These are phyloP conservation scores for Cercospora citrullina DNA, from an alignment of 2,329 filamentous ascomycete genomes.

Conservation along the genomic window DNA sequence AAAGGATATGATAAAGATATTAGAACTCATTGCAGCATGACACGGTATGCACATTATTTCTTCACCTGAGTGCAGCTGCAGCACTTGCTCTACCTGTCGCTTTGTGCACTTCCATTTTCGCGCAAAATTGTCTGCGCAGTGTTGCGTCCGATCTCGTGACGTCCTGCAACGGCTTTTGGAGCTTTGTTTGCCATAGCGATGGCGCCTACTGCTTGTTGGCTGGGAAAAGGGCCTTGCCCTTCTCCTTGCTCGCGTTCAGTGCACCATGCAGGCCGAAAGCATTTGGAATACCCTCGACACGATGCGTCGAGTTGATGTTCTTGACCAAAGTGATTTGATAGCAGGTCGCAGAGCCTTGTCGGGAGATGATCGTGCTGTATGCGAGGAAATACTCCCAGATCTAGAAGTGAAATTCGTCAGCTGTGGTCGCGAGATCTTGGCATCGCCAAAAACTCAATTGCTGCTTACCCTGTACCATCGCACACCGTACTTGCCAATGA, in stretches of 20 bases:
- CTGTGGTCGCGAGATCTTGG: conserved; percentile 8
- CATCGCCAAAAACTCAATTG: neutral
- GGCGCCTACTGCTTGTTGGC: conserved; percentile 1
- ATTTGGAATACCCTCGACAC: conserved; percentile 69
- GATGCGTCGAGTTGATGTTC: conserved; percentile 85
- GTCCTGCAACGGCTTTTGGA: neutral
- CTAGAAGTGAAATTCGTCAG: conserved; percentile 41
- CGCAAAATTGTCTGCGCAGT: neutral
- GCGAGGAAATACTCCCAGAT: conserved; percentile 93
- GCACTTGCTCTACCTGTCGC: neutral
- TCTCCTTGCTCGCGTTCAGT: conserved; percentile 52
- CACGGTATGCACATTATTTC: conserved; percentile 1
- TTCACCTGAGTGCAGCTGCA: neutral
- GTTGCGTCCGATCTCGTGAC: neutral
- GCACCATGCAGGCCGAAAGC: conserved; percentile 71
- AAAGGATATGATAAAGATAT: neutral
- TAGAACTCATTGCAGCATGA: neutral
- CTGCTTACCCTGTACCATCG: conserved; percentile 86
- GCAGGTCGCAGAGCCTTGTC: conserved; percentile 81
- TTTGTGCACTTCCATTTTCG: neutral
- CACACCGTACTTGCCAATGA: conserved; percentile 90
- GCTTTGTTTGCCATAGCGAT: neutral
- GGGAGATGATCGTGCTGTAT: conserved; percentile 78
- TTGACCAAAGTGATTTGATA: conserved; percentile 85
- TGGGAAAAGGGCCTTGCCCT: conserved; percentile 37